Evolutionary conservation across 2,329 filamentous ascomycete species (phyloP).

Genomic region (Catunica adiposa): DNA sequence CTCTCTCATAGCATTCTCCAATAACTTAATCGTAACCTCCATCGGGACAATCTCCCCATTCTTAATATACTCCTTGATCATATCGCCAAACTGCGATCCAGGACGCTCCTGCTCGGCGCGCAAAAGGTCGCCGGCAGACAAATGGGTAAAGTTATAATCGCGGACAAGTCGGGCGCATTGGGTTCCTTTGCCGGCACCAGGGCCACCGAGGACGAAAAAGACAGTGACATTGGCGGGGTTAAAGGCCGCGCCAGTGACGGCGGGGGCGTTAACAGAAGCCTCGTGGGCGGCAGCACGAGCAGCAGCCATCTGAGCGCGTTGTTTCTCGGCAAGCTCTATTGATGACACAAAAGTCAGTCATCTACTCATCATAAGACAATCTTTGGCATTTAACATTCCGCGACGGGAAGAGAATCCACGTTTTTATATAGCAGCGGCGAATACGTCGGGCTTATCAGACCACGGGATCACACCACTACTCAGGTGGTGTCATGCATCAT

Average conservation of each 20-base stretch:
- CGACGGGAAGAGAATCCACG: too few relatives aligned
- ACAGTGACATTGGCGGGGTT: conserved; percentile 66
- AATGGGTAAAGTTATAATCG: conserved; percentile 80
- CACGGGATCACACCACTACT: neutral
- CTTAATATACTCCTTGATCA: conserved; percentile 88
- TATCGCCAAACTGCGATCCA: conserved; percentile 73
- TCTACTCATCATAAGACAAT: too few relatives aligned
- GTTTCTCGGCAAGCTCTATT: conserved; percentile 10
- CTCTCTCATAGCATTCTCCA: conserved; percentile 82
- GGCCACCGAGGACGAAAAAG: conserved; percentile 88
- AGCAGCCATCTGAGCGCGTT: conserved; percentile 10
- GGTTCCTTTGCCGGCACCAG: conserved; percentile 90
- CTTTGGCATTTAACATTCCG: too few relatives aligned
- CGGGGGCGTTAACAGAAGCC: neutral
- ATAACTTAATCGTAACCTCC: conserved; percentile 85
- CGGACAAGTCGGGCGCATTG: conserved; percentile 79
- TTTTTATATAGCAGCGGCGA: too few relatives aligned
- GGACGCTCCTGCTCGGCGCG: conserved; percentile 81
- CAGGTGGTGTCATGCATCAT: neutral
- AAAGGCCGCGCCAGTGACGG: conserved; percentile 46
- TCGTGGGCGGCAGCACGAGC: conserved; percentile 8
- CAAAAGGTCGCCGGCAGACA: conserved; percentile 83
- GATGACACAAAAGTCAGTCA: neutral
- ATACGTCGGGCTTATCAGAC: neutral
- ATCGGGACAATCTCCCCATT: conserved; percentile 96